Percentiles rank a stretch among this genome's conserved stretches.
Conservation (phyloP, 1,139 yeast species). For the Diutina rugosa region DNA sequence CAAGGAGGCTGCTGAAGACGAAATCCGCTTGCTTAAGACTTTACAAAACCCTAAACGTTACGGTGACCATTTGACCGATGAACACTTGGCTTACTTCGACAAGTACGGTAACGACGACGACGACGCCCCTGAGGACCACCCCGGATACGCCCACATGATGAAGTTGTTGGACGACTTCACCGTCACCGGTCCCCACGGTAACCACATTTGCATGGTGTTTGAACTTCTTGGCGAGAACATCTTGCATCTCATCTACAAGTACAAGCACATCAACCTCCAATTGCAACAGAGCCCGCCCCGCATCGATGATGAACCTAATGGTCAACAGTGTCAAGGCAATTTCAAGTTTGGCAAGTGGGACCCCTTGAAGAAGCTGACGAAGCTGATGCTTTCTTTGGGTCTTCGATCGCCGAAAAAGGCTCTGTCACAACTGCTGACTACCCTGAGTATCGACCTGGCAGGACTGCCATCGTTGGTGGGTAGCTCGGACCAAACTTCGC, state of each 20-base stretch:
- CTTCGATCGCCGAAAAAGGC: not conserved
- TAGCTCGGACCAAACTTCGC: not conserved
- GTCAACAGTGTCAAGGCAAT: not conserved
- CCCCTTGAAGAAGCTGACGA: not conserved
- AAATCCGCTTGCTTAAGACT: conserved; percentile 46
- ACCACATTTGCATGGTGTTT: conserved; percentile 76
- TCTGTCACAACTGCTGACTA: not conserved
- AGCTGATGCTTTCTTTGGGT: conserved; percentile 1
- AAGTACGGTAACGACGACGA: conserved; percentile 17
- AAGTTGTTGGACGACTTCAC: conserved; percentile 53
- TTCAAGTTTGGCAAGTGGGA: conserved; percentile 1
- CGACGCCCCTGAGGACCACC: conserved; percentile 26
- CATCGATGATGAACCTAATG: not conserved
- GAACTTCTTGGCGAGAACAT: conserved; percentile 80
- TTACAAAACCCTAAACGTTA: conserved; percentile 1
- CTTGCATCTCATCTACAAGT: conserved; percentile 55
- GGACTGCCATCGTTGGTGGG: not conserved
- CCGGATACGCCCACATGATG: conserved; percentile 57
- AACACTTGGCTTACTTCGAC: not conserved
- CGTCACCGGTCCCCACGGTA: conserved; percentile 64
- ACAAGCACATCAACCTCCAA: conserved; percentile 14
- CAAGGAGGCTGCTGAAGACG: conserved; percentile 81
- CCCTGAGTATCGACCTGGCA: not conserved
- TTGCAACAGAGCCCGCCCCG: not conserved
- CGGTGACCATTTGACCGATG: conserved; percentile 3